These are phyloP conservation scores for Massarina eburnea DNA, from an alignment of 2,329 filamentous ascomycete genomes.

Conservation along the genomic window DNA sequence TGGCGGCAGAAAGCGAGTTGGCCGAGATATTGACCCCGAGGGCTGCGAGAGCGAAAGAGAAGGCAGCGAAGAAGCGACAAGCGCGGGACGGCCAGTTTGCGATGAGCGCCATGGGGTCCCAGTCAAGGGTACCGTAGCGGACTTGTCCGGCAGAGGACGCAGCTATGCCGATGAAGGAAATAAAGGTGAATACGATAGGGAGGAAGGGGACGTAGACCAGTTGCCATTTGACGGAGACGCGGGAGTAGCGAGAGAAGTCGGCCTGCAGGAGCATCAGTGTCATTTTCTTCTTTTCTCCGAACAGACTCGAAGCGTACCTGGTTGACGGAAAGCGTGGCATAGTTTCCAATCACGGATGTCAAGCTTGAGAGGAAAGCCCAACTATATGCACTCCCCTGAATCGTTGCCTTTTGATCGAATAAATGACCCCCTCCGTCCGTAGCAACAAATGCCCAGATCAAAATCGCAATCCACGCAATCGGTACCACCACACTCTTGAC, in stretches of 20 bases:
- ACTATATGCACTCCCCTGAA: conserved; percentile 54
- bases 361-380: conserved; percentile 57
- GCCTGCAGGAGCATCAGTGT: conserved; percentile 41
- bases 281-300: not conserved
- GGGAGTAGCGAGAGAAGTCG: conserved; percentile 59
- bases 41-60: conserved; percentile 51
- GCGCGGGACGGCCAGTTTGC: conserved; percentile 43
- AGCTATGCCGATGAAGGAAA: conserved; percentile 59
- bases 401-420: conserved; percentile 49
- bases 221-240: conserved; percentile 52
- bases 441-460: conserved; percentile 63
- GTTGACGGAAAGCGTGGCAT: conserved; percentile 55
- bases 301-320: conserved; percentile 32
- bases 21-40: conserved; percentile 58
- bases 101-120: conserved; percentile 48
- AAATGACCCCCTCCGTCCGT: conserved; percentile 54
- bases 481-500: conserved; percentile 53
- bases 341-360: conserved; percentile 55
- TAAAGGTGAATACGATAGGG: conserved; percentile 57
- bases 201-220: conserved; percentile 54
- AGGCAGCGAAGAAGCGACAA: conserved; percentile 45
- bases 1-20: conserved; percentile 57
- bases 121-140: conserved; percentile 52
- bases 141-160: conserved; percentile 58
- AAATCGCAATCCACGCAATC: conserved; percentile 61